Base-by-base conservation (phyloP, 106 monocot genomes). In the Hemerocallis citrina region DNA sequence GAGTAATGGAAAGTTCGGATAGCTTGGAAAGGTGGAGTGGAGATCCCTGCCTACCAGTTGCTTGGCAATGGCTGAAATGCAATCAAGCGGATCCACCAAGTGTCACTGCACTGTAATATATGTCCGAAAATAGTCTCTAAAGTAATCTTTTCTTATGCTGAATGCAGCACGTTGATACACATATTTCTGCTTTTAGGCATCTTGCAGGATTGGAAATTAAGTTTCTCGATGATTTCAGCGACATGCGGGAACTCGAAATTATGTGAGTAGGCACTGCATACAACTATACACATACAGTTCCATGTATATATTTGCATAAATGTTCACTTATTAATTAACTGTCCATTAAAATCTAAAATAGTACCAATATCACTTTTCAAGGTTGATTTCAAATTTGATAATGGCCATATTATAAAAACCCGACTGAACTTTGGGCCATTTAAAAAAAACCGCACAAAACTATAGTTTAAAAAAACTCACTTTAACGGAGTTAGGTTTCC, bases 21-120 rank as follows among this genome's bases (percentile, higher is more conserved):
- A 19, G 34, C 32, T 5, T 33, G 34, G 16, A 3, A 13, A 49
- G 57, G 1, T 64, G 64, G 64, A 49, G 35, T 64, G 64, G 64
- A 37, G 64, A 64, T 51, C 64, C 64, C 34, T 64, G 64, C 35
- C 50, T 64, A n/a, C 64, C 64, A 6, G 64, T 37, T 50, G 14
- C 64, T 10, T 64, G 64, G 64, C 39, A 61, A 14, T 61, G 61
- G 61, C 2, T 64, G 11, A 0, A 7, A 34, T 64, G 64, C 51
- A 51, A 51, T 20, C 24, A 49, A 36, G 64, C 49, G 2, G 7
- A 35, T 50, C 49, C 51, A 21, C 36, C 64, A 15, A 49, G 64
- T 10, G 35, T 64, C 36, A 64, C 64, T 36, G 34, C 64, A 64
- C 50, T 64, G 64, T 64, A 64, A 23, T 57, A 1, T 17, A 34